A percentile compares a stretch with the other conserved stretches of the same genome.
Evolutionary conservation across 2,329 filamentous ascomycete genomes (phyloP).

Genomic region (Aspergillus brasiliensis): DNA sequence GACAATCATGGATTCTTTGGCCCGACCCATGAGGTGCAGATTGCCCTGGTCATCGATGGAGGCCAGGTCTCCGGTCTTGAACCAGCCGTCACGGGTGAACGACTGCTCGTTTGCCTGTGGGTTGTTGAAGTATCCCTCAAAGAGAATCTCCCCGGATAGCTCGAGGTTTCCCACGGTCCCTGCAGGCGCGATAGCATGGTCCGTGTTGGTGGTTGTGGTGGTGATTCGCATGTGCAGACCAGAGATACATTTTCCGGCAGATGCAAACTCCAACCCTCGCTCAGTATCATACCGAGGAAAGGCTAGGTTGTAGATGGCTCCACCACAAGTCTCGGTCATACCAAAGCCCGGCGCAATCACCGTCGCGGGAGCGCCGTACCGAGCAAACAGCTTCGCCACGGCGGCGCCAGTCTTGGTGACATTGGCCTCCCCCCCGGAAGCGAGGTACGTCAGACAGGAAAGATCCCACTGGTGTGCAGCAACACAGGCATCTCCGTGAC

Average conservation of each 20-base stretch:
- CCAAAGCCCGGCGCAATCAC: constrained; percentile 32
- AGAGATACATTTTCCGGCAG: constrained; percentile 24
- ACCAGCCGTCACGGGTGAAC: constrained; percentile 37
- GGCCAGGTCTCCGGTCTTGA: constrained; percentile 29
- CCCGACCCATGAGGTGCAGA: constrained; percentile 16
- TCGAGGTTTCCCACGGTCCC: constrained; percentile 24
- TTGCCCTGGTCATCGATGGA: constrained; percentile 15
- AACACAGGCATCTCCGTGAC: constrained; percentile 54
- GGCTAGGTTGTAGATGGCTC: constrained; percentile 46
- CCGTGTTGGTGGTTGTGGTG: too few relatives aligned
- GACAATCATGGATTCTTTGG: constrained; percentile 50
- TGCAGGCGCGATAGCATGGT: neutral
- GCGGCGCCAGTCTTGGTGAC: constrained; percentile 37
- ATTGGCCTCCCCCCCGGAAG: constrained; percentile 46
- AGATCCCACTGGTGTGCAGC: constrained; percentile 45
- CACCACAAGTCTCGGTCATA: constrained; percentile 57
- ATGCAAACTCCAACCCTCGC: constrained; percentile 20
- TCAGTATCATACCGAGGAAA: constrained; percentile 47
- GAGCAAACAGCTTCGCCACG: constrained; percentile 29
- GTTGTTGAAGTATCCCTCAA: constrained; percentile 37
- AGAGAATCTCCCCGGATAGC: constrained; percentile 27
- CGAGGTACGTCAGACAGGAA: constrained; percentile 26
- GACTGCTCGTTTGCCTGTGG: constrained; percentile 25
- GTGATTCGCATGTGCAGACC: constrained; percentile 27
- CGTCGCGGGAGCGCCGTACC: constrained; percentile 43